A percentile compares a stretch with the other conserved stretches of the same genome.
These are phyloP conservation scores for Nectriaceae sp. DNA, from an alignment of 2,329 filamentous ascomycete genomes.

Conservation along the genomic window DNA sequence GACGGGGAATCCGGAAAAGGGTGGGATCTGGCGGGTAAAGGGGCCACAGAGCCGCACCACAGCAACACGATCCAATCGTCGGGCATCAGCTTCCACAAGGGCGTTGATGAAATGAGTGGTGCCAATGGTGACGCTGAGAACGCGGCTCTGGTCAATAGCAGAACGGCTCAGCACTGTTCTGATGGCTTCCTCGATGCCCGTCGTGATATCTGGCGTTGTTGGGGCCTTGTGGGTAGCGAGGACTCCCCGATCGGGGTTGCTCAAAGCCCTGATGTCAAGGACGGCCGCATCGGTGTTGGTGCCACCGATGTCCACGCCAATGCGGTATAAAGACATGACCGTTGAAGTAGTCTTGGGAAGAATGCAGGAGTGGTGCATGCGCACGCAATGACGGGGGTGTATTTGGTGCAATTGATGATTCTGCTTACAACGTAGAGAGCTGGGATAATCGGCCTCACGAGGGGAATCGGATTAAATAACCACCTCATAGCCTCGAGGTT, in stretches of 20 bases:
- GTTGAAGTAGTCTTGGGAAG: too few species aligned
- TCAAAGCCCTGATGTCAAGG: constrained; percentile 40
- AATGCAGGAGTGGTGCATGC: too few species aligned
- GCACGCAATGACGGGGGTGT: too few species aligned
- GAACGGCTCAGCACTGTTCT: constrained; percentile 39
- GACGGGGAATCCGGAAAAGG: constrained; percentile 52
- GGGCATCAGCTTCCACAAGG: constrained; percentile 51
- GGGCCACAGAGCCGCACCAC: constrained; percentile 54
- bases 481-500: too few species aligned
- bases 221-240: constrained; percentile 50
- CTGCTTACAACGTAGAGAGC: too few species aligned
- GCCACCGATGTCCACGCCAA: constrained; percentile 45
- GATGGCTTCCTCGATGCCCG: constrained; percentile 48
- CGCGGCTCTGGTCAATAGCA: constrained; percentile 30
- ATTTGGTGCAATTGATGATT: too few species aligned
- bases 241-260: constrained; percentile 40
- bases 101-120: constrained; percentile 60
- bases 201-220: constrained; percentile 52
- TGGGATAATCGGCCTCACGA: too few species aligned
- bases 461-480: too few species aligned
- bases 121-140: constrained; percentile 51
- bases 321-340: constrained; percentile 46
- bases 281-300: constrained; percentile 48
- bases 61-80: constrained; percentile 48
- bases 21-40: constrained; percentile 49